Conservation (phyloP, 2,329 filamentous ascomycete species). For the Penicillium decumbens region DNA sequence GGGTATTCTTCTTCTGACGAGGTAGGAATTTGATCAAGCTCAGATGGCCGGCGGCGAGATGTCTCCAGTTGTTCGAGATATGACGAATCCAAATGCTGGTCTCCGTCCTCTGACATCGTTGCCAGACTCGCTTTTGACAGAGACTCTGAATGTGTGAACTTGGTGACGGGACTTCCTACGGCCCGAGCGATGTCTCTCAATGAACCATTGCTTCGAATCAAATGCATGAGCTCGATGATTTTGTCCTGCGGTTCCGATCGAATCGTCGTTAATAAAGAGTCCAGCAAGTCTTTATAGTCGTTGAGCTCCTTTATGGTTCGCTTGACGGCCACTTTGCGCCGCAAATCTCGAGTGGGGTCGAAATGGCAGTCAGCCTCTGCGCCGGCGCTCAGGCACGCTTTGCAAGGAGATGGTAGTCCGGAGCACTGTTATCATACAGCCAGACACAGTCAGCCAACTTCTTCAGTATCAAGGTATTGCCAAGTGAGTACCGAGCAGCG, state of each 20-base stretch:
- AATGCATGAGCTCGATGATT: constrained; percentile 24
- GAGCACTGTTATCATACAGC: constrained; percentile 29
- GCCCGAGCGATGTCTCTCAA: constrained; percentile 25
- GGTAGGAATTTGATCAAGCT: constrained; percentile 4
- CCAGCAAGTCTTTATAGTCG: constrained; percentile 31
- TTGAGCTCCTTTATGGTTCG: constrained; percentile 34
- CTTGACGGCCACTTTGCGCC: constrained; percentile 37
- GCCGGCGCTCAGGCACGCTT: constrained; percentile 27
- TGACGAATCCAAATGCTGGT: background rate
- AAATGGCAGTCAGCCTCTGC: constrained; percentile 32
- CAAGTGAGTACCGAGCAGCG: background rate
- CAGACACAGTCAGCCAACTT: constrained; percentile 2
- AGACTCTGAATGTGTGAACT: constrained; percentile 15
- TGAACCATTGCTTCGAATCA: constrained; percentile 28
- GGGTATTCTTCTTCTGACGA: constrained; percentile 7
- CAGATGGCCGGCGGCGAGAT: constrained; percentile 9
- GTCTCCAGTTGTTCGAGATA: background rate
- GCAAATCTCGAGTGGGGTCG: constrained; percentile 34
- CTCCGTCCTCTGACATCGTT: constrained; percentile 8
- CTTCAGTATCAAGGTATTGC: background rate
- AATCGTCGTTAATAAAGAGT: constrained; percentile 29
- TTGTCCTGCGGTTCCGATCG: constrained; percentile 24
- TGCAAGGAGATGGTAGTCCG: constrained; percentile 34
- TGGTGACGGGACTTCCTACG: constrained; percentile 17
- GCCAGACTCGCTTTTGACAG: constrained; percentile 5